Conservation (phyloP, 306 rosid species). For the Prunus campanulata region DNA sequence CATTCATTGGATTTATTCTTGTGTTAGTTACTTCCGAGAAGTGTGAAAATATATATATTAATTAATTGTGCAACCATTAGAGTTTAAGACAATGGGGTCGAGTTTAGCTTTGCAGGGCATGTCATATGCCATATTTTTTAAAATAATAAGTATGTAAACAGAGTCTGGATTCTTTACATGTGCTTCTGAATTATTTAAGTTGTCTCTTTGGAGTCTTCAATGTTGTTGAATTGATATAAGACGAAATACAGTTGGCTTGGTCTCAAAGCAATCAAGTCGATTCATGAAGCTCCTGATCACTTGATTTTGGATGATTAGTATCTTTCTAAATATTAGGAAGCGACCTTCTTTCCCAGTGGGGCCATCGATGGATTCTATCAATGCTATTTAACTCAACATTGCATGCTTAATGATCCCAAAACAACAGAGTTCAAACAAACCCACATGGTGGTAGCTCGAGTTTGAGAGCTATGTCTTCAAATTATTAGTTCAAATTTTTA, state of each 20-base stretch:
- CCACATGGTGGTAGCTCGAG: constrained; percentile 9
- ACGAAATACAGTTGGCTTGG: constrained; percentile 13
- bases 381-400: background rate
- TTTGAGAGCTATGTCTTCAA: background rate
- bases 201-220: constrained; percentile 15
- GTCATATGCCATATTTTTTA: constrained; percentile 34
- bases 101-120: constrained; percentile 36
- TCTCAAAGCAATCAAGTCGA: background rate
- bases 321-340: background rate
- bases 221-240: constrained; percentile 7
- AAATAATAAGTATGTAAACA: constrained; percentile 18
- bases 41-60: constrained; percentile 56
- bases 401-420: constrained; percentile 2
- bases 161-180: constrained; percentile 39
- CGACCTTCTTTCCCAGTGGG: background rate
- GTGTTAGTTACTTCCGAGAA: constrained; percentile 61
- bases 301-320: constrained; percentile 14
- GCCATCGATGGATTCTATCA: background rate
- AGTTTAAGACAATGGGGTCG: constrained; percentile 20
- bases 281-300: background rate
- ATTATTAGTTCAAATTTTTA: background rate
- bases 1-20: constrained; percentile 98
- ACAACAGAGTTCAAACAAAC: background rate
- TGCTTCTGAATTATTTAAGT: constrained; percentile 7
- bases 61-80: constrained; percentile 47